phyloP scores from a whole-genome alignment of 176 grass and related monocot genomes.

The Lolium multiflorum region DNA sequence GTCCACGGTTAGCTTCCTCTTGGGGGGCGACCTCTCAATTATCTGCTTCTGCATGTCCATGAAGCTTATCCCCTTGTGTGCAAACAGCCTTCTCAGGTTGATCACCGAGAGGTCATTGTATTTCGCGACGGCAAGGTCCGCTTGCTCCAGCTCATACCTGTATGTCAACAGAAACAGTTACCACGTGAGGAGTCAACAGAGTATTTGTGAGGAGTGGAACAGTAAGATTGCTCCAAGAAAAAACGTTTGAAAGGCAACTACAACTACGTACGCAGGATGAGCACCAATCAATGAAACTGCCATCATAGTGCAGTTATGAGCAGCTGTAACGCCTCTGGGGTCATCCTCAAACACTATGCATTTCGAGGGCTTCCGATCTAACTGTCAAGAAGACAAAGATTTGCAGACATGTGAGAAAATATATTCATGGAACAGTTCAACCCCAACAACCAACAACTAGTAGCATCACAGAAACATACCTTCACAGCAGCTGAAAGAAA shows the following conservation, averaged over 20 bases:
- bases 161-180: conserved; percentile 14
- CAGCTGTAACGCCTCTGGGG: conserved; percentile 78
- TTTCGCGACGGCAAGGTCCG: conserved; percentile 73
- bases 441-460: neutral
- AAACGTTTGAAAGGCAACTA: conserved; percentile 5
- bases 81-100: conserved; percentile 91
- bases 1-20: conserved; percentile 69
- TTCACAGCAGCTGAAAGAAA: conserved; percentile 96
- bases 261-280: conserved; percentile 75
- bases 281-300: conserved; percentile 81
- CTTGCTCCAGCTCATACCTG: conserved; percentile 91
- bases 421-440: neutral
- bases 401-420: neutral
- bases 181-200: neutral
- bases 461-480: conserved; percentile 45
- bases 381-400: conserved; percentile 48
- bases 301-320: conserved; percentile 98
- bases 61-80: conserved; percentile 76
- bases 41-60: conserved; percentile 98
- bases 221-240: neutral
- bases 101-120: conserved; percentile 88
- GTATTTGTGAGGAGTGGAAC: neutral
- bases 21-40: conserved; percentile 78
- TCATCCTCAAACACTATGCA: conserved; percentile 99
- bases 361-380: conserved; percentile 93